Conservation (phyloP, 129 eudicot genomes). For the Chrysanthemum seticuspe region DNA sequence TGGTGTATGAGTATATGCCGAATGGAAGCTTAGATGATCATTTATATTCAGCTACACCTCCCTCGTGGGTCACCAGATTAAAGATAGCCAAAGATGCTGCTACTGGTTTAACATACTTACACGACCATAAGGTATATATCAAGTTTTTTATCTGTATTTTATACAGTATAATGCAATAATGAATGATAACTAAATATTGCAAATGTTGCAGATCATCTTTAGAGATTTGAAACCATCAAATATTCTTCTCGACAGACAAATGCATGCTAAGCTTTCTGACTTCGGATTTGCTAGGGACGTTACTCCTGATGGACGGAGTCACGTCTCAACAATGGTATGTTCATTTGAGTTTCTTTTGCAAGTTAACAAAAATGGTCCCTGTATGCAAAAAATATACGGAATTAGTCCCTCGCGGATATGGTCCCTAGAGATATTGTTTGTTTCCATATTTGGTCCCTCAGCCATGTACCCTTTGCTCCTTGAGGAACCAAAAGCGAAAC, state of each 20-base stretch:
- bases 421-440: no score
- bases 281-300: slow-evolving; percentile 82
- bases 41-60: slow-evolving; percentile 43
- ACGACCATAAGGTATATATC: slow-evolving; percentile 38
- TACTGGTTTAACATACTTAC: slow-evolving; percentile 69
- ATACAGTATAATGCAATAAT: no score
- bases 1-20: slow-evolving; percentile 82
- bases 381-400: no score
- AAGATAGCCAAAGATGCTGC: slow-evolving; percentile 82
- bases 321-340: slow-evolving; percentile 76
- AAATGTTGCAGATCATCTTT: slow-evolving; percentile 54
- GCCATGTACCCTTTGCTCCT: no score
- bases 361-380: not conserved
- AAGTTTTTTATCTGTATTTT: no score
- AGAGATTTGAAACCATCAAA: slow-evolving; percentile 86
- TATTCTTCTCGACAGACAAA: slow-evolving; percentile 70
- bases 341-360: not conserved
- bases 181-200: not conserved
- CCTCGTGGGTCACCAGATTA: slow-evolving; percentile 63
- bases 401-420: no score
- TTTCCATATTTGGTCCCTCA: no score
- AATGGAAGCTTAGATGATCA: slow-evolving; percentile 73
- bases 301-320: slow-evolving; percentile 62
- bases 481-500: no score
- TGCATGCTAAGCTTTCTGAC: slow-evolving; percentile 84